Percentiles rank a stretch among this genome's conserved stretches.
Evolutionary conservation across 129 eudicot genomes (phyloP).

Genomic region (Logfia minima): DNA sequence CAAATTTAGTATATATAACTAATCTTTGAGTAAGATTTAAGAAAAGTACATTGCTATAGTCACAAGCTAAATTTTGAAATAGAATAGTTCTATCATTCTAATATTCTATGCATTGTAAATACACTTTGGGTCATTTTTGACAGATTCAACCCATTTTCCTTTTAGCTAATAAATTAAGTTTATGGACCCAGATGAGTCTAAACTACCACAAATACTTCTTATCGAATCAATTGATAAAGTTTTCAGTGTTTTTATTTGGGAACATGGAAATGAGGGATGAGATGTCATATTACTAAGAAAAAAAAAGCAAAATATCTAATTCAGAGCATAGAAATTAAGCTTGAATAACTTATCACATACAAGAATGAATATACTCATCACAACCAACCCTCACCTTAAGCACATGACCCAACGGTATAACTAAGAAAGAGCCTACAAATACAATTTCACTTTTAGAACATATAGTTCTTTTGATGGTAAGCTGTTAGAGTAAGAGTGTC

Average conservation of each 20-base stretch:
- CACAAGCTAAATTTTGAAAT: not conserved
- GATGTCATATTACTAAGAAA: not conserved
- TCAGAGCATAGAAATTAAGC: not conserved
- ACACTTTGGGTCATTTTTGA: not conserved
- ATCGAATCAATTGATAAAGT: not conserved
- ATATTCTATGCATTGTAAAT: not conserved
- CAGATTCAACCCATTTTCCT: not conserved
- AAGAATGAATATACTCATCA: not conserved
- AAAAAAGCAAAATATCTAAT: not conserved
- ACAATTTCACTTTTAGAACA: not conserved
- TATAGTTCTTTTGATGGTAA: not conserved
- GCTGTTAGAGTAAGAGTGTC: not conserved
- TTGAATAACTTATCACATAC: not conserved
- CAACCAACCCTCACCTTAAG: not conserved
- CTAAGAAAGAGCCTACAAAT: not conserved
- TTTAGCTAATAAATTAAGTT: not conserved
- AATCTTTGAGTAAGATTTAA: not conserved
- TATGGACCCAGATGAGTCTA: not conserved
- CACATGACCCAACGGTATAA: not conserved
- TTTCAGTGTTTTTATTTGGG: not conserved
- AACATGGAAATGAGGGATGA: not conserved
- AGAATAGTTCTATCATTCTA: too few species aligned
- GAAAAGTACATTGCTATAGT: not conserved
- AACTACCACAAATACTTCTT: not conserved
- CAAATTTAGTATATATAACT: not conserved